A percentile compares a stretch with the other conserved stretches of the same genome.
Evolutionary conservation across 2,329 filamentous ascomycete species (phyloP).

Genomic region (Cordyceps cateniannulata): DNA sequence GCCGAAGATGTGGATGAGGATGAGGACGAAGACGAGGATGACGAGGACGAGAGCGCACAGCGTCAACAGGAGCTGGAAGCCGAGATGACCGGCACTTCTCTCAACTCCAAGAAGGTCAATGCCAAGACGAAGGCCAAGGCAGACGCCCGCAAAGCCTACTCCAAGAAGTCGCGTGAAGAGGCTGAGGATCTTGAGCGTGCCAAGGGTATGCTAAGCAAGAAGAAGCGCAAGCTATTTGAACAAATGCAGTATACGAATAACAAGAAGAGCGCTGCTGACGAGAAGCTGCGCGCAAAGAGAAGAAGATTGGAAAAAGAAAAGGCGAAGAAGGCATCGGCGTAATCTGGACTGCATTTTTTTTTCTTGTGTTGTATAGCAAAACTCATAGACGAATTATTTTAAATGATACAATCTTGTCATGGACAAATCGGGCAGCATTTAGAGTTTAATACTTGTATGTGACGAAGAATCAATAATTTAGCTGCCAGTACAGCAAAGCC

Average conservation of each 20-base stretch:
- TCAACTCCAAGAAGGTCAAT: constrained; percentile 43
- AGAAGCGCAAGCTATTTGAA: constrained; percentile 95
- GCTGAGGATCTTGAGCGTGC: constrained; percentile 84
- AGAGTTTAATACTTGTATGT: neutral
- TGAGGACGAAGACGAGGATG: constrained; percentile 32
- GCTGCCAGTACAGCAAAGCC: too few relatives aligned
- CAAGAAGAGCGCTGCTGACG: constrained; percentile 85
- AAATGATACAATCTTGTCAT: constrained; percentile 5
- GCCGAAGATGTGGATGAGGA: constrained; percentile 33
- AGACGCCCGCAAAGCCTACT: constrained; percentile 62
- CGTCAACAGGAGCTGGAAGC: constrained; percentile 90
- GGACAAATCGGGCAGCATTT: neutral
- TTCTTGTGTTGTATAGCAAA: constrained; percentile 13
- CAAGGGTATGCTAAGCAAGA: constrained; percentile 97
- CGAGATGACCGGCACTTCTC: constrained; percentile 67
- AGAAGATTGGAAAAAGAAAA: constrained; percentile 74
- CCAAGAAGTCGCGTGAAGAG: constrained; percentile 66
- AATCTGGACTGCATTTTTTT: constrained; percentile 15
- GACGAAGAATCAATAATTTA: too few relatives aligned
- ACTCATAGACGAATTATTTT: constrained; percentile 8
- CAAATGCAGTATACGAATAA: constrained; percentile 96
- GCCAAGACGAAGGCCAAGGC: constrained; percentile 56
- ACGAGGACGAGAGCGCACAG: constrained; percentile 59
- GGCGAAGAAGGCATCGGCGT: constrained; percentile 36
- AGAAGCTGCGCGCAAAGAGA: constrained; percentile 81